Percentiles rank a stretch among this genome's conserved stretches.
Conservation (phyloP, 345 rosid genomes). For the Syzygium aqueum region DNA sequence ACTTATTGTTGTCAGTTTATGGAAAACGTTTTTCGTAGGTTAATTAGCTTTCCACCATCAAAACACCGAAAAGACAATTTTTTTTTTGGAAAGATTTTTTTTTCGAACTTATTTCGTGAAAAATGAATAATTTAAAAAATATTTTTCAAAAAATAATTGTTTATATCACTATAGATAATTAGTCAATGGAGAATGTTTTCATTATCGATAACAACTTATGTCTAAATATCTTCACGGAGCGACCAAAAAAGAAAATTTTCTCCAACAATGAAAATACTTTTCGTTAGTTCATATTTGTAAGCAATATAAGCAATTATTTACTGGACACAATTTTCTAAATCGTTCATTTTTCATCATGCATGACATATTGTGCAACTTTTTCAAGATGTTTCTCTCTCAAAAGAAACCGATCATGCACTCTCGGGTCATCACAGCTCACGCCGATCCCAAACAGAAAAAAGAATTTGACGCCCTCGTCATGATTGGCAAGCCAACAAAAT, state of each 20-base stretch:
- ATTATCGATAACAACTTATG: fast-evolving
- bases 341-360: fast-evolving
- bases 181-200: no score
- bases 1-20: background rate
- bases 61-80: fast-evolving
- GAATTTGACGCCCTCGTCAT: background rate
- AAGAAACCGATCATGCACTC: background rate
- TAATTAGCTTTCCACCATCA: background rate
- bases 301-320: fast-evolving
- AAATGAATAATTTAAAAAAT: background rate
- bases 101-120: fast-evolving
- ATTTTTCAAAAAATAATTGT: no score
- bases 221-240: fast-evolving
- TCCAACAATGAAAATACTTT: fast-evolving
- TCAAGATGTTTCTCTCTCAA: background rate
- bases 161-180: no score
- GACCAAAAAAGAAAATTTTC: no score
- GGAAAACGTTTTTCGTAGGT: background rate
- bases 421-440: background rate
- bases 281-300: background rate
- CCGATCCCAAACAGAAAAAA: background rate
- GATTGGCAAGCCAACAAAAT: background rate
- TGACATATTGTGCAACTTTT: background rate
- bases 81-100: fast-evolving
- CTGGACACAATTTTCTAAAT: fast-evolving